Conservation (phyloP, 345 rosid species). For the Hypericum perforatum region DNA sequence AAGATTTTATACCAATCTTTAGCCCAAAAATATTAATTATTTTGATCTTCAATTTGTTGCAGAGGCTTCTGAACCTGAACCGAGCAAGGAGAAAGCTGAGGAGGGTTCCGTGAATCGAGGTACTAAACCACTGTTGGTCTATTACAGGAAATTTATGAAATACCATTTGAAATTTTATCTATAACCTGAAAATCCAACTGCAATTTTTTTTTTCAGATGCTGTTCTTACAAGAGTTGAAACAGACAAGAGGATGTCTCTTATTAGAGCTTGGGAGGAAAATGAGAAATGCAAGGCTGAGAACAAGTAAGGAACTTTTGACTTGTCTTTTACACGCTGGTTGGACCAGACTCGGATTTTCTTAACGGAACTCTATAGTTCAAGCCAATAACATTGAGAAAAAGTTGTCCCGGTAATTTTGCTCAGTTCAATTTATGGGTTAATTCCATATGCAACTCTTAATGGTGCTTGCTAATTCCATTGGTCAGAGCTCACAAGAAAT, state of each 20-base stretch:
- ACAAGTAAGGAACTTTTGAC: constrained; percentile 36
- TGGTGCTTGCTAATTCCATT: constrained; percentile 3
- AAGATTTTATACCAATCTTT: neutral
- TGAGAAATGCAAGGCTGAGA: constrained; percentile 82
- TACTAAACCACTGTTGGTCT: neutral
- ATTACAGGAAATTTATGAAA: no score
- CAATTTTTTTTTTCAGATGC: constrained; percentile 38
- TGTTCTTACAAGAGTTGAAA: constrained; percentile 63
- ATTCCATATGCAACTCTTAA: neutral
- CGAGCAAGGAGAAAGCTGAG: constrained; percentile 16
- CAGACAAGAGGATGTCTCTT: constrained; percentile 65
- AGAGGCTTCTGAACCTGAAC: constrained; percentile 35
- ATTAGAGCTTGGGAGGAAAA: constrained; percentile 96
- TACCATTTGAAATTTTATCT: neutral
- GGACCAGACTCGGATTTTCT: neutral
- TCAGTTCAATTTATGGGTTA: neutral
- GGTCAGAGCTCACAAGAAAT: constrained; percentile 60
- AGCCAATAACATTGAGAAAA: no score
- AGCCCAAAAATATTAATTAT: neutral
- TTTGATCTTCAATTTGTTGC: constrained; percentile 10
- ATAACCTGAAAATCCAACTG: neutral
- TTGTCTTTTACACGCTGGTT: no score
- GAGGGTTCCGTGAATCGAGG: constrained; percentile 54
- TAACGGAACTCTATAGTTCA: neutral
- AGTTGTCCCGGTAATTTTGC: no score